Evolutionary conservation across 805 yeast genomes (phyloP).

Genomic region (Myxozyma geophila): DNA sequence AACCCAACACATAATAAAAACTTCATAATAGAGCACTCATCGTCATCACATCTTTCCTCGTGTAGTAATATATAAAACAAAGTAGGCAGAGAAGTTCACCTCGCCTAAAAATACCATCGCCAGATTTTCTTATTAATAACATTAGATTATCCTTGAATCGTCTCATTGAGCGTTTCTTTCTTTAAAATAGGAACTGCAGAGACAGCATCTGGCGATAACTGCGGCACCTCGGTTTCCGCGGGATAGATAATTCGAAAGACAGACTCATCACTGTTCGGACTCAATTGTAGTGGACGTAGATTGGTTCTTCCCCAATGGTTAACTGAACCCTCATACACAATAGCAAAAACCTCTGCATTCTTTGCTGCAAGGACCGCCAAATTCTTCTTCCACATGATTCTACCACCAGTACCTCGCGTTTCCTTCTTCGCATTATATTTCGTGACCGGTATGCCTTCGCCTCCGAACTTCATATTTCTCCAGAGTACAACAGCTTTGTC

Average conservation of each 20-base stretch:
- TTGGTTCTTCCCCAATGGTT: constrained; percentile 8
- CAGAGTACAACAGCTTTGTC: constrained; percentile 32
- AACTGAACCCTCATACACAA: constrained; percentile 25
- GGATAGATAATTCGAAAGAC: neutral
- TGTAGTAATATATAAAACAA: too few species aligned
- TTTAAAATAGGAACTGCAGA: neutral
- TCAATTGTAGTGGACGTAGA: neutral
- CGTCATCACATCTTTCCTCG: too few species aligned
- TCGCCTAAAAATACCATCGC: too few species aligned
- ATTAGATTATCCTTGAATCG: too few species aligned
- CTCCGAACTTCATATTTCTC: constrained; percentile 37
- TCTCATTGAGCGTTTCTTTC: too few species aligned
- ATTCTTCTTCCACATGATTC: constrained; percentile 36
- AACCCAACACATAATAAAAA: too few species aligned
- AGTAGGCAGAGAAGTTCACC: too few species aligned
- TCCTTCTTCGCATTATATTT: constrained; percentile 33
- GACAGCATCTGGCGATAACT: neutral
- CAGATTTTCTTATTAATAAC: too few species aligned
- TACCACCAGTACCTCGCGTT: constrained; percentile 34
- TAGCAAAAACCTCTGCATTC: constrained; percentile 36
- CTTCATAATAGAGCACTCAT: too few species aligned
- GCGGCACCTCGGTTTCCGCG: neutral
- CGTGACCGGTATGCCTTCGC: constrained; percentile 21
- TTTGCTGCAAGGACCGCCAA: constrained; percentile 34
- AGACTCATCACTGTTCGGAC: neutral